Conservation (phyloP, 2,329 filamentous ascomycete genomes). For the Colletotrichum liaoningense region DNA sequence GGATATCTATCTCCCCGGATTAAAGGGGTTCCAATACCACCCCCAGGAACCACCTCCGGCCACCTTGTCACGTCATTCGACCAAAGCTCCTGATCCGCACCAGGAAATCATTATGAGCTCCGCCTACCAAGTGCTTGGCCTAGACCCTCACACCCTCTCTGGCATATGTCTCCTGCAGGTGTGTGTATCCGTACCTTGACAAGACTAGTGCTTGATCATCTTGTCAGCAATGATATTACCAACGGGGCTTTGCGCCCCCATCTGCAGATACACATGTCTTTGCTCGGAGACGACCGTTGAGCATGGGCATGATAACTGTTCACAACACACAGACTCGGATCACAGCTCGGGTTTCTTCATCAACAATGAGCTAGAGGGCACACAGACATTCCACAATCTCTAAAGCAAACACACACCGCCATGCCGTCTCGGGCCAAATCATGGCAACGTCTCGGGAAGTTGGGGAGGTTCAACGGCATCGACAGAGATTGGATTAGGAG, state of each 20-base stretch:
- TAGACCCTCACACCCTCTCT: not conserved
- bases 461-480: not conserved
- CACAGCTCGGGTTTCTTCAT: not conserved
- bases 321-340: not conserved
- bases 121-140: slow-evolving; percentile 1
- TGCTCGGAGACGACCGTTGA: not conserved
- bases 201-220: not conserved
- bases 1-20: slow-evolving; percentile 22
- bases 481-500: not conserved
- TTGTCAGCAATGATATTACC: slow-evolving; percentile 4
- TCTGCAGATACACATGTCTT: not conserved
- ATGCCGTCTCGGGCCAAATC: not conserved
- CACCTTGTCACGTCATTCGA: slow-evolving; percentile 27
- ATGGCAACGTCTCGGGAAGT: not conserved
- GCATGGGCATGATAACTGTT: no score
- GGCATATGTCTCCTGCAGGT: not conserved
- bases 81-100: slow-evolving; percentile 9
- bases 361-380: not conserved
- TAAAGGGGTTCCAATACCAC: slow-evolving; percentile 21
- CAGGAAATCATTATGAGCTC: slow-evolving; percentile 9
- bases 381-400: not conserved
- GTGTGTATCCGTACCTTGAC: no score
- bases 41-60: slow-evolving; percentile 5
- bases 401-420: not conserved
- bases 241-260: not conserved